Percentiles rank a stretch among this genome's conserved stretches.
phyloP scores from a whole-genome alignment of 2,329 filamentous ascomycete genomes.

The Colletotrichum trifolii region DNA sequence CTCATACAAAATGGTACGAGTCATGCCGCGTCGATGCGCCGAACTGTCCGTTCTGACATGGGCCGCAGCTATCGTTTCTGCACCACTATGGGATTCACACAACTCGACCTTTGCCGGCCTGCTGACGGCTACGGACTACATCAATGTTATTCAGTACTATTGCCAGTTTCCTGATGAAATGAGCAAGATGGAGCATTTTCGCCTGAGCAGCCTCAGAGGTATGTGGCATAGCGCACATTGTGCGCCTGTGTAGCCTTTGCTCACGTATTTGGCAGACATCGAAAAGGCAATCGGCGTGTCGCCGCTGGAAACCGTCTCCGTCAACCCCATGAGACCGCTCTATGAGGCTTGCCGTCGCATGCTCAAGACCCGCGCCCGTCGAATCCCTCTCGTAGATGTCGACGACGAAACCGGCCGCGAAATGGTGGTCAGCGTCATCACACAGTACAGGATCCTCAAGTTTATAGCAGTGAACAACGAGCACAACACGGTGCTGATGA shows the following conservation, averaged over 20 bases:
- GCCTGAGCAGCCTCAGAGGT: conserved; percentile 92
- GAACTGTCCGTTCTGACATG: conserved; percentile 25
- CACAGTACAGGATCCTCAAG: conserved; percentile 97
- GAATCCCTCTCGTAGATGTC: conserved; percentile 92
- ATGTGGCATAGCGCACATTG: conserved; percentile 41
- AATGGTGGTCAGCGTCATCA: conserved; percentile 96
- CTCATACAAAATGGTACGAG: conserved; percentile 89
- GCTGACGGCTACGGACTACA: conserved; percentile 95
- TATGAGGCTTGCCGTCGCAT: conserved; percentile 96
- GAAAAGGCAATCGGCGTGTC: conserved; percentile 92
- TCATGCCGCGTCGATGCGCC: conserved; percentile 29
- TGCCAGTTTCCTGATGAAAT: conserved; percentile 95
- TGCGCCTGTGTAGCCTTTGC: conserved; percentile 20
- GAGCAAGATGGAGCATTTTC: conserved; percentile 91
- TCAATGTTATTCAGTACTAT: conserved; percentile 99
- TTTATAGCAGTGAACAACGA: conserved; percentile 96
- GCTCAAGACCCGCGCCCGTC: conserved; percentile 90
- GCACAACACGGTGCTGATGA: conserved; percentile 86
- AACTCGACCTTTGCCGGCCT: conserved; percentile 93
- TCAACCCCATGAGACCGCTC: conserved; percentile 87
- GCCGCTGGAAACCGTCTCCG: conserved; percentile 95
- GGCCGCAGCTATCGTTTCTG: conserved; percentile 88
- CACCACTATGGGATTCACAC: conserved; percentile 95
- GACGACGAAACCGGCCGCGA: conserved; percentile 94
- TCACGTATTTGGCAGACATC: conserved; percentile 72